Evolutionary conservation across 768 basidiomycete species (phyloP).

Genomic region (Auricularia sp.): DNA sequence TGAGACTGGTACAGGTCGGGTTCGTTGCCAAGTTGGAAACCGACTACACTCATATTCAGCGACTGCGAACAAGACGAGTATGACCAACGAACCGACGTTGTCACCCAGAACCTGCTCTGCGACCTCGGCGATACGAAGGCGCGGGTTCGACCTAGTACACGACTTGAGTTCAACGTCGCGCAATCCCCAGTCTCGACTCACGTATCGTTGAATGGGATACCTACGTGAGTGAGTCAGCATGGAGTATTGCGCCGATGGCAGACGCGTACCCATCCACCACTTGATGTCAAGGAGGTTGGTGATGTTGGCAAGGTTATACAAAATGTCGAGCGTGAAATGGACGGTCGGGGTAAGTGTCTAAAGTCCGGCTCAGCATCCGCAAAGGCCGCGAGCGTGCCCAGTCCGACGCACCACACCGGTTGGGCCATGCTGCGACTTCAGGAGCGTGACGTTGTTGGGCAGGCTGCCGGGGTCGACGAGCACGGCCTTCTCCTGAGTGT

Average conservation of each 20-base stretch:
- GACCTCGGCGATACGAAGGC: slow-evolving; percentile 22
- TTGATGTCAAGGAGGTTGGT: slow-evolving; percentile 48
- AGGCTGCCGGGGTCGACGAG: slow-evolving; percentile 19
- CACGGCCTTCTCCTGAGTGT: slow-evolving; percentile 36
- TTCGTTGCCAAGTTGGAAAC: slow-evolving; percentile 7
- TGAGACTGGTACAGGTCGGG: background rate
- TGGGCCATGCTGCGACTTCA: slow-evolving; percentile 20
- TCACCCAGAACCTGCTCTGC: slow-evolving; percentile 30
- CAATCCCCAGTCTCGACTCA: slow-evolving; percentile 8
- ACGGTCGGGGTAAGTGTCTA: slow-evolving; percentile 65
- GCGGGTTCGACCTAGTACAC: slow-evolving; percentile 27
- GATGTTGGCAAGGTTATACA: slow-evolving; percentile 56
- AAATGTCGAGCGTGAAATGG: slow-evolving; percentile 51
- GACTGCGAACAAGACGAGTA: background rate
- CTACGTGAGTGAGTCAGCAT: slow-evolving; percentile 17
- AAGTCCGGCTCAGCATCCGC: slow-evolving; percentile 27
- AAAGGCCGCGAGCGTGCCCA: background rate
- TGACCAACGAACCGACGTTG: slow-evolving; percentile 8
- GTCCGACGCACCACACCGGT: slow-evolving; percentile 9
- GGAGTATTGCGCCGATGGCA: slow-evolving; percentile 5
- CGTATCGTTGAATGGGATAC: slow-evolving; percentile 60
- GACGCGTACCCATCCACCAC: slow-evolving; percentile 47
- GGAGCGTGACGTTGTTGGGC: slow-evolving; percentile 18
- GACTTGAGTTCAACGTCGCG: too few species aligned
- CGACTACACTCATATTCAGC: slow-evolving; percentile 6